These are phyloP conservation scores for Nidularia pulvinata DNA, from an alignment of 768 basidiomycete species.

Conservation along the genomic window DNA sequence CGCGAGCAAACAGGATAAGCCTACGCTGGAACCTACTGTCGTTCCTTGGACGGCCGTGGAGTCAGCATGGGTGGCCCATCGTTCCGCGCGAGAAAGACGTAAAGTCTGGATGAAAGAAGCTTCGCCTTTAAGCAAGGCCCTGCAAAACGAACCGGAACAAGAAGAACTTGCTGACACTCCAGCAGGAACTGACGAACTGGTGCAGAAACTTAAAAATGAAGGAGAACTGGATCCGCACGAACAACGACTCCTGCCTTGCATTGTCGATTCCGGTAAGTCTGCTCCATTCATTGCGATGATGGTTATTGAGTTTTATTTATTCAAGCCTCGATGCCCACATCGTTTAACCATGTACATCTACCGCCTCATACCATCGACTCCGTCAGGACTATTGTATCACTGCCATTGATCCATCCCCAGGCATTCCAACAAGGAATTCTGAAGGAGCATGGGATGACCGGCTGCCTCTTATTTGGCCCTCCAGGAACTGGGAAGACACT, in stretches of 20 bases:
- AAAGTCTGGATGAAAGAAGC: slow-evolving; percentile 63
- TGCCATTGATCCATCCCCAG: slow-evolving; percentile 83
- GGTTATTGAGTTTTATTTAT: slow-evolving; percentile 5
- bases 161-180: slow-evolving; percentile 31
- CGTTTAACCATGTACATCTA: slow-evolving; percentile 87
- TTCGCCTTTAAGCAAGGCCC: slow-evolving; percentile 2
- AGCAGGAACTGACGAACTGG: slow-evolving; percentile 60
- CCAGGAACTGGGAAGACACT: slow-evolving; percentile 91
- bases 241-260: slow-evolving; percentile 77
- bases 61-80: slow-evolving; percentile 63
- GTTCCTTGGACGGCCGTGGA: slow-evolving; percentile 71
- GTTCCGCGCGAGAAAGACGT: slow-evolving; percentile 47
- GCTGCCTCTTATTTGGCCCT: slow-evolving; percentile 91
- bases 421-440: slow-evolving; percentile 90
- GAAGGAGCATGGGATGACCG: slow-evolving; percentile 90
- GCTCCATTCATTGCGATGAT: slow-evolving; percentile 6
- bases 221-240: slow-evolving; percentile 81
- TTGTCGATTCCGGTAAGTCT: slow-evolving; percentile 75
- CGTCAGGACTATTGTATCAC: slow-evolving; percentile 86
- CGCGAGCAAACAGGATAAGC: slow-evolving; percentile 24
- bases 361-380: slow-evolving; percentile 90
- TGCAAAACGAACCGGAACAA: slow-evolving; percentile 28
- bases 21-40: slow-evolving; percentile 51
- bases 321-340: slow-evolving; percentile 73
- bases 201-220: slow-evolving; percentile 77